Conservation (phyloP, 2,329 filamentous ascomycete species). For the Blumeria hordei region DNA sequence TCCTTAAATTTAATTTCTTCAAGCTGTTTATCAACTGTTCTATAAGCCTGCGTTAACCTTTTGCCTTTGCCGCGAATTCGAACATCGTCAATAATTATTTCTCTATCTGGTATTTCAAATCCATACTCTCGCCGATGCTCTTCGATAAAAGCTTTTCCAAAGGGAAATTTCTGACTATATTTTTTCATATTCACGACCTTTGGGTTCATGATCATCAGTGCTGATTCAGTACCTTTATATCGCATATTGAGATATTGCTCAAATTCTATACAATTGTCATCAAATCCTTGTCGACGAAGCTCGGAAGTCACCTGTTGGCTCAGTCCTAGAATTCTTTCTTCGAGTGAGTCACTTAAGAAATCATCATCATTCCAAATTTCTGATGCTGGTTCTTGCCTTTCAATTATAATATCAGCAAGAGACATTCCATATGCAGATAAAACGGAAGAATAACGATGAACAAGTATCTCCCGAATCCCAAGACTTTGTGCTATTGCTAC, state of each 20-base stretch:
- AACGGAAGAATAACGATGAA: too few relatives aligned
- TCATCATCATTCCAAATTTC: too few relatives aligned
- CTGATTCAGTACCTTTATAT: conserved; percentile 74
- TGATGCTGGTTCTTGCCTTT: too few relatives aligned
- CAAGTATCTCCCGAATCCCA: too few relatives aligned
- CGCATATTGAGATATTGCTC: conserved; percentile 76
- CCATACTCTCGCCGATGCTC: conserved; percentile 87
- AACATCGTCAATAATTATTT: conserved; percentile 79
- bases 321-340: too few relatives aligned
- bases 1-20: conserved; percentile 37
- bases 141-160: conserved; percentile 59
- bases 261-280: too few relatives aligned
- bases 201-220: conserved; percentile 70
- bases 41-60: conserved; percentile 55
- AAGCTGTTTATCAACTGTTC: conserved; percentile 67
- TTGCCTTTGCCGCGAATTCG: conserved; percentile 73
- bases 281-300: too few relatives aligned
- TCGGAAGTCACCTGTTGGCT: too few relatives aligned
- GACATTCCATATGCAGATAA: too few relatives aligned
- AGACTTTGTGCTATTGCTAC: too few relatives aligned
- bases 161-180: conserved; percentile 51
- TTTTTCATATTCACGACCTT: conserved; percentile 32
- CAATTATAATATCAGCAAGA: too few relatives aligned
- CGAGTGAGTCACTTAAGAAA: too few relatives aligned
- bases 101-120: conserved; percentile 62